A percentile compares a stretch with the other conserved stretches of the same genome.
These are phyloP conservation scores for Petunia hybrid DNA, from an alignment of 305 asterid species.

Conservation along the genomic window DNA sequence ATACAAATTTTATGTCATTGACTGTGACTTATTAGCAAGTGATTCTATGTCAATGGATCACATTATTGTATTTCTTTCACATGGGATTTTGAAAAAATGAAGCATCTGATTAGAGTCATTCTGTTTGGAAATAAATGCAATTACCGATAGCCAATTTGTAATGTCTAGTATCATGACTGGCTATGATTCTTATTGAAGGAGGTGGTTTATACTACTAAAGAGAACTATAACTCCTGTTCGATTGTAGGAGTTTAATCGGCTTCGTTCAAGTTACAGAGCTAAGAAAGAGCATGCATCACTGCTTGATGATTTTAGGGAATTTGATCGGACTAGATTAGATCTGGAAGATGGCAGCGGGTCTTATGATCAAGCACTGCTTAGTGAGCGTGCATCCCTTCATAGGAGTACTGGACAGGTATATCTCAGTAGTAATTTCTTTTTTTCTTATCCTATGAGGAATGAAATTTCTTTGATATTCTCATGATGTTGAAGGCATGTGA, in stretches of 20 bases:
- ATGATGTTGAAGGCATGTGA: not conserved
- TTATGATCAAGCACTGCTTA: slow-evolving; percentile 76
- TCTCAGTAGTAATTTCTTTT: not conserved
- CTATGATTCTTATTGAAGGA: slow-evolving; percentile 28
- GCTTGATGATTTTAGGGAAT: slow-evolving; percentile 95
- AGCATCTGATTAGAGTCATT: not conserved
- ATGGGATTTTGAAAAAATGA: not conserved
- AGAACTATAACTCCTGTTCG: slow-evolving; percentile 34
- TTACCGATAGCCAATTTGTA: not conserved
- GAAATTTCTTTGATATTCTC: not conserved
- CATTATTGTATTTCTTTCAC: not conserved
- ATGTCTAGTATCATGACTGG: slow-evolving; percentile 5
- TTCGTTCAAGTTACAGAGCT: slow-evolving; percentile 84
- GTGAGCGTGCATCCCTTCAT: slow-evolving; percentile 81
- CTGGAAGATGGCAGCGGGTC: slow-evolving; percentile 91
- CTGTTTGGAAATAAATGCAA: not conserved
- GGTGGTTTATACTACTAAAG: slow-evolving; percentile 36
- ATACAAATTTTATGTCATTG: not conserved
- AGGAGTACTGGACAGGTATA: slow-evolving; percentile 85
- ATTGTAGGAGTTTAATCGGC: slow-evolving; percentile 80
- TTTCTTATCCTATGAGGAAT: not conserved
- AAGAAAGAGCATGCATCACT: slow-evolving; percentile 92
- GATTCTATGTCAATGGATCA: slow-evolving; percentile 4
- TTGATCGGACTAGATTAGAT: slow-evolving; percentile 88
- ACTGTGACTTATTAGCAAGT: not conserved